phyloP scores from a whole-genome alignment of 1,284 basidiomycete genomes.

The Spongispora temasekensis region DNA sequence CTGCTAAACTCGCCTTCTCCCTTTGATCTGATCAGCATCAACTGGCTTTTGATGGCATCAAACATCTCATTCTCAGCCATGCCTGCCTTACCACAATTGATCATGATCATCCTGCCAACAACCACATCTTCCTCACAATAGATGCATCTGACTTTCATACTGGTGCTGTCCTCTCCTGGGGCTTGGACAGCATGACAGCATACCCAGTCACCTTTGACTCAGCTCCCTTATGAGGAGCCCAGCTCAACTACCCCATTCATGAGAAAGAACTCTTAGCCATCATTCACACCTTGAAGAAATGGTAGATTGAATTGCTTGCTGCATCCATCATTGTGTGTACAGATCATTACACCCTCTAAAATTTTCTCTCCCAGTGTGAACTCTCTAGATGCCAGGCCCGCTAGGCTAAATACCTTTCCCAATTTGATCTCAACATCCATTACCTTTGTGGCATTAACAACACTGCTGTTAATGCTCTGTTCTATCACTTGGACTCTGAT shows the following conservation, averaged over 20 bases:
- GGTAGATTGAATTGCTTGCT: not conserved
- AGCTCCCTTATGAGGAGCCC: not conserved
- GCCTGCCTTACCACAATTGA: slow-evolving; percentile 15
- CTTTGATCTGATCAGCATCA: slow-evolving; percentile 28
- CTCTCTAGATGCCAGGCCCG: not conserved
- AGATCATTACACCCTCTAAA: not conserved
- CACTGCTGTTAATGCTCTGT: not conserved
- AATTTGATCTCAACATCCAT: not conserved
- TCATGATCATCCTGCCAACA: slow-evolving; percentile 21
- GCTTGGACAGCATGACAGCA: not conserved
- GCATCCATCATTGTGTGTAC: not conserved
- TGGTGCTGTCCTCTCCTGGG: not conserved
- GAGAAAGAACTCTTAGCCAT: not conserved
- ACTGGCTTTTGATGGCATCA: slow-evolving; percentile 41
- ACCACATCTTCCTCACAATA: not conserved
- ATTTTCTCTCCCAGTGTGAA: not conserved
- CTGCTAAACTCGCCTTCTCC: slow-evolving; percentile 20
- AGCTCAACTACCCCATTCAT: not conserved
- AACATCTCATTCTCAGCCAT: slow-evolving; percentile 33
- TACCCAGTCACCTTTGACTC: not conserved
- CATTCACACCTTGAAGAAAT: not conserved
- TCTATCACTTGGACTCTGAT: too few relatives aligned
- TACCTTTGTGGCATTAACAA: not conserved
- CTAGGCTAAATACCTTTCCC: not conserved
- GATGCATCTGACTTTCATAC: not conserved